A percentile compares a stretch with the other conserved stretches of the same genome.
Conservation (phyloP, 768 basidiomycete genomes). For the Termitomyces sp. region DNA sequence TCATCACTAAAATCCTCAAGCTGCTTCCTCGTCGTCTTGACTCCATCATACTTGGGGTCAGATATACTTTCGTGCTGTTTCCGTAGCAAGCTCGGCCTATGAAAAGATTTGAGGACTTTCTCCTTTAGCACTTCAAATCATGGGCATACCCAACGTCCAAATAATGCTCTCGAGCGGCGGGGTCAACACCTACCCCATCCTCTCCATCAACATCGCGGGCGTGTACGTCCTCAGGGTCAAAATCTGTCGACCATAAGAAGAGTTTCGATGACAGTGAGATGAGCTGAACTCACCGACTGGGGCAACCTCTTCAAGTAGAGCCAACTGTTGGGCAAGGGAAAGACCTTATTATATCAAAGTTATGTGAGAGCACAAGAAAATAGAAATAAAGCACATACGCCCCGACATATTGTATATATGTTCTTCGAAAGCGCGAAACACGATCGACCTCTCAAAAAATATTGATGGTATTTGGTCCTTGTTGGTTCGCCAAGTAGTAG, state of each 20-base stretch:
- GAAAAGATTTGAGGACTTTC: conserved; percentile 1
- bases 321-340: conserved; percentile 78
- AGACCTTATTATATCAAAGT: conserved; percentile 29
- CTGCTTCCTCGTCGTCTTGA: conserved; percentile 58
- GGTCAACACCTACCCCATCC: conserved; percentile 29
- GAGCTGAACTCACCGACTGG: conserved; percentile 53
- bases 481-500: neutral
- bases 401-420: conserved; percentile 6
- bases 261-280: neutral
- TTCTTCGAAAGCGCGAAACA: neutral
- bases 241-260: conserved; percentile 39
- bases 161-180: conserved; percentile 69
- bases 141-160: conserved; percentile 72
- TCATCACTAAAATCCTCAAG: conserved; percentile 42
- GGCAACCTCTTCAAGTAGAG: conserved; percentile 68
- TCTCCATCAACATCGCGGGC: conserved; percentile 46
- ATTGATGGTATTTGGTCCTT: conserved; percentile 7
- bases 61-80: conserved; percentile 60
- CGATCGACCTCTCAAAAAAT: conserved; percentile 8
- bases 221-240: conserved; percentile 72
- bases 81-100: conserved; percentile 67
- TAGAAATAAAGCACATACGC: conserved; percentile 5
- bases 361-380: neutral
- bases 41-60: conserved; percentile 79
- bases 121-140: neutral